These are phyloP conservation scores for Dendrobium nobile DNA, from an alignment of 106 monocot genomes.

Conservation along the genomic window DNA sequence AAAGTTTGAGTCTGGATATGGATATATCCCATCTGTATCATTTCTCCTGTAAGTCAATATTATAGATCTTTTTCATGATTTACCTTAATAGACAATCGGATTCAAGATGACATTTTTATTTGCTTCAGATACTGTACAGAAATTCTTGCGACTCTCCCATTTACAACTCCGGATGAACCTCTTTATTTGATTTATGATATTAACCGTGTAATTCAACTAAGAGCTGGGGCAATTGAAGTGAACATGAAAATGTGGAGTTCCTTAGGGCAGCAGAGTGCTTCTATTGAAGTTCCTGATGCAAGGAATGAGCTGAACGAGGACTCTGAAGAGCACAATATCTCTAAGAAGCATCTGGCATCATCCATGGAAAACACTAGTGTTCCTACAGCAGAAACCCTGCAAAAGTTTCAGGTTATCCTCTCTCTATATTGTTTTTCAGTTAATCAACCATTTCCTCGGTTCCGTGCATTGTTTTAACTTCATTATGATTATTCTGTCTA, in stretches of 20 bases:
- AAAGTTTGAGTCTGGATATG: slow-evolving; percentile 82
- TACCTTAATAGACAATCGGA: neutral
- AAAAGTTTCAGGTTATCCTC: slow-evolving; percentile 57
- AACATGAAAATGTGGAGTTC: slow-evolving; percentile 93
- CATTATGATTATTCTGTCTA: neutral
- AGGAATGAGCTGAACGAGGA: slow-evolving; percentile 10
- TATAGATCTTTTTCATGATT: neutral
- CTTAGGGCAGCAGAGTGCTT: slow-evolving; percentile 32
- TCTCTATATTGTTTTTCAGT: neutral
- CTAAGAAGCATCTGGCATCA: slow-evolving; percentile 8
- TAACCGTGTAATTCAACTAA: slow-evolving; percentile 80
- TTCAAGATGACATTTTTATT: slow-evolving; percentile 2
- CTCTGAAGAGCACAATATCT: slow-evolving; percentile 7
- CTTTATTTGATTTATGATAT: slow-evolving; percentile 97
- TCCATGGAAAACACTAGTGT: slow-evolving; percentile 16
- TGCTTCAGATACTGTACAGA: slow-evolving; percentile 82
- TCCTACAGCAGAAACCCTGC: slow-evolving; percentile 38
- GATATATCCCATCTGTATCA: slow-evolving; percentile 48
- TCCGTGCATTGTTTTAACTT: neutral
- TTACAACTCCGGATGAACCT: slow-evolving; percentile 81
- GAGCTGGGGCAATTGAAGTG: slow-evolving; percentile 79
- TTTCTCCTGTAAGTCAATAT: slow-evolving; percentile 82
- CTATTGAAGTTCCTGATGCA: slow-evolving; percentile 13
- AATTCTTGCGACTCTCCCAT: slow-evolving; percentile 88
- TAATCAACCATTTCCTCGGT: neutral